Evolutionary conservation across 768 basidiomycete species (phyloP).

Genomic region (Dictyophora rubrovolvata): DNA sequence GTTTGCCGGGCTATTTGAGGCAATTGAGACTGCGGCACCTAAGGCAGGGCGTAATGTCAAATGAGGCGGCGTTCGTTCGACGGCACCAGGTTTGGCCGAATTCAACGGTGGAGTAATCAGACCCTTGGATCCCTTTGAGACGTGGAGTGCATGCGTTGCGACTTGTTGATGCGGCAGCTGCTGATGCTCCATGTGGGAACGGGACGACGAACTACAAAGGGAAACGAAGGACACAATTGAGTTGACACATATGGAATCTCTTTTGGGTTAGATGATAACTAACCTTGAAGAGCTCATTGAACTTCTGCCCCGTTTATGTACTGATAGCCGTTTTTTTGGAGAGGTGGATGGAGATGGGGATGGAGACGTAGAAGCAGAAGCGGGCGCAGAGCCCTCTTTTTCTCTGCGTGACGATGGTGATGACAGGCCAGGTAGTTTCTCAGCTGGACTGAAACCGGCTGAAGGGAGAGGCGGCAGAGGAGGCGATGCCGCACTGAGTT

Average conservation of each 20-base stretch:
- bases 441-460: background rate
- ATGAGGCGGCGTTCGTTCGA: constrained; percentile 3
- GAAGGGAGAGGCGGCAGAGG: constrained; percentile 8
- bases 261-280: background rate
- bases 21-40: background rate
- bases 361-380: background rate
- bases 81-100: background rate
- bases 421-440: background rate
- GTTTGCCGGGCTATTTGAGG: background rate
- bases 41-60: constrained; percentile 3
- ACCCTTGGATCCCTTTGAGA: background rate
- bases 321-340: background rate
- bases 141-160: background rate
- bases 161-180: background rate
- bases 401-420: background rate
- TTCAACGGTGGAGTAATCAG: background rate
- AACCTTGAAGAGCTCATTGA: constrained; percentile 4
- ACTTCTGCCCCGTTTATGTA: background rate
- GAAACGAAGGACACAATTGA: background rate
- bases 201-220: constrained; percentile 5
- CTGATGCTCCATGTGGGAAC: background rate
- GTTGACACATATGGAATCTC: background rate
- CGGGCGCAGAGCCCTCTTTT: background rate
- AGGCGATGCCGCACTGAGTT: constrained; percentile 14
- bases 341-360: background rate